Evolutionary conservation across 495 filamentous ascomycete genomes (phyloP), one percentile per base, ranked within the genome.

Genomic region (Hypoxylon rickii): DNA sequence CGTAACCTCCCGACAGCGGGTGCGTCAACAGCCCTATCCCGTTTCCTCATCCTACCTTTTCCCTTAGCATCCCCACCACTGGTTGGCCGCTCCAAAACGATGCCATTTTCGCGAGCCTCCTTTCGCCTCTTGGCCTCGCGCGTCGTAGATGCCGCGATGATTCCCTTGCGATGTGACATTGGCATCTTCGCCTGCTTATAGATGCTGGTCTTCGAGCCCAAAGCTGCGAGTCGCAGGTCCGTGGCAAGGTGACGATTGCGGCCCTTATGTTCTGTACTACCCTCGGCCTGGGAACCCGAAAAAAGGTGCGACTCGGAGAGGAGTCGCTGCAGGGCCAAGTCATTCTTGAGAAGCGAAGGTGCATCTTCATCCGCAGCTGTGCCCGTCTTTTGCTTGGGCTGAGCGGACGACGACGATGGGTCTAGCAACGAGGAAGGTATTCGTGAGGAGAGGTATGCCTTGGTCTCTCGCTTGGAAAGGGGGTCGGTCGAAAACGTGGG

Each of bases 221-320:
- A 77, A 3, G 86, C 79, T 65, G 87, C 86, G 36, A 97, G 78
- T 34, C 92, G 86, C 42, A 96, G 69, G 67, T 97, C 92, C 20
- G 88, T 78, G 6, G 91, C 91, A 68, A 88, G 90, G 54, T 89
- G 82, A 18, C 73, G 71, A 50, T 69, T 75, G 60, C 75, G 76
- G 22, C 77, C 76, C 17, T 54, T 63, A 45, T 69, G 66, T 20
- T 69, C 66, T 82, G 78, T 64, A 56, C 79, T 82, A 12, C 88
- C 76, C 37, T 88, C 83, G n/a, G 81, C 79, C 7, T 76, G 76
- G 4, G 76, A 66, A 12, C 40, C 40, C 12, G 92, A 86, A 45
- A 98, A 85, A 29, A 98, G 86, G 72, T 97, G 93, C 1, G 93
- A 97, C 76, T 98, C 94, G 51, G 85, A 78, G 8, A 98, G 83